Percentiles rank a stretch among this genome's conserved stretches.
Conservation (phyloP, 2,329 filamentous ascomycete species). For the Sarocladiaceae sp. region DNA sequence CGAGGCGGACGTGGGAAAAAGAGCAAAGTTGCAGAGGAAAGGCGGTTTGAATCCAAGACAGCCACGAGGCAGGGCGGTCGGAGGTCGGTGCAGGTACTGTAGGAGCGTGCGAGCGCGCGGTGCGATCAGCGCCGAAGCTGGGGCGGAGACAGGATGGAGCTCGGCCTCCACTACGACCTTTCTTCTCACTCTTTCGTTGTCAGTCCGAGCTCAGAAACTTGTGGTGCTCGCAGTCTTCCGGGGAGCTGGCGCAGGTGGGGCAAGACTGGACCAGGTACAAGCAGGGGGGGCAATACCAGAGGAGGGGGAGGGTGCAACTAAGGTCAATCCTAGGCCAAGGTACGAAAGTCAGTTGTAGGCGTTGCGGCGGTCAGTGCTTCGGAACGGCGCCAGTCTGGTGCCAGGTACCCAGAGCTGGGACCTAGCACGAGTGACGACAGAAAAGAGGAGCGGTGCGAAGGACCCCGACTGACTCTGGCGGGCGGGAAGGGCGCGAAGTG, state of each 20-base stretch:
- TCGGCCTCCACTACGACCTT: conserved; percentile 1
- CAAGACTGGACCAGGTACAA: not conserved
- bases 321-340: not conserved
- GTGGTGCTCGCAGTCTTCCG: not conserved
- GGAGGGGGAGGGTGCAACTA: conserved; percentile 7
- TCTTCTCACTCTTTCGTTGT: not conserved
- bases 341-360: not conserved
- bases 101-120: not conserved
- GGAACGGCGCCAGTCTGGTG: conserved; percentile 5
- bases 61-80: conserved; percentile 8
- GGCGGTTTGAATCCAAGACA: conserved; percentile 10
- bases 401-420: conserved; percentile 4
- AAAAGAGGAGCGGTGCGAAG: conserved; percentile 4
- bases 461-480: conserved; percentile 9
- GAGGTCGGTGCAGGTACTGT: conserved; percentile 1
- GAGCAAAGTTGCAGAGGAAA: not conserved
- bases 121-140: conserved; percentile 4
- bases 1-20: conserved; percentile 2
- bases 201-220: not conserved
- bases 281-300: not conserved
- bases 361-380: conserved; percentile 5
- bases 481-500: conserved; percentile 5
- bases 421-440: conserved; percentile 8
- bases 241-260: conserved; percentile 9
- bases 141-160: conserved; percentile 8